Base-by-base conservation (phyloP, 129 eudicot genomes). In the Smallanthus sonchifolius region DNA sequence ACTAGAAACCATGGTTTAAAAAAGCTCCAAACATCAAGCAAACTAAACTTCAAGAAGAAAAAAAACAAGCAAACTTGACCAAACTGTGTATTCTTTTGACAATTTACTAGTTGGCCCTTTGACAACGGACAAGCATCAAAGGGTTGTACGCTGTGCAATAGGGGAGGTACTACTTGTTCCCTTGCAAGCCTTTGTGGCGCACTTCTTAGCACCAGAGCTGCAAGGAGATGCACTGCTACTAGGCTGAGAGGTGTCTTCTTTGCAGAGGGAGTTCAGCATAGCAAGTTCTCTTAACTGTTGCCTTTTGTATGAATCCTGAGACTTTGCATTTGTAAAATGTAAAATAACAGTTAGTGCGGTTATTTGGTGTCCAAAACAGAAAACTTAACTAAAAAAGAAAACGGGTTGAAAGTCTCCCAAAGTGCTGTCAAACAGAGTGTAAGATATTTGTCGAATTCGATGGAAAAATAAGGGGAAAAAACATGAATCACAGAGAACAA, bases 211-310 rank as follows among this genome's bases (percentile, higher is more conserved):
- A 65, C 90, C 85, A 9, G 84, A 76, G 44, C 75, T 45, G 59
- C 84, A 83, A 37, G 91, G 91, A 79, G 91, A 87, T 19, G 79
- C 81, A 35, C 94, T 87, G 45, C 87, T 89, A 39, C 91, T 83
- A 48, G 87, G 87, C 42, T 77, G 83, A 40, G 91, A 89, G 74
- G 88, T 77, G 44, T 85, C 91, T 73, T 90, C 91, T 72, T 77
- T 51, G 43, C 80, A 72, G 19, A 60, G 79, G n/a, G 84, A 79
- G 42, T 90, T 90, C 48, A 90, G 74, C 83, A 87, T 66, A 1
- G 91, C 91, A 2, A 87, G 86, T 79, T 90, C 96, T 73, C 82
- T 69, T 10, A 90, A 83, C 74, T 90, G 94, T 51, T 83, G 89
- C 79, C 83, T 77, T 68, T 85, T 87, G 36, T 81, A 83, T 57